Evolutionary conservation across 768 basidiomycete species (phyloP), one percentile per base, ranked within the genome.

Genomic region (Tylopilus sp.): DNA sequence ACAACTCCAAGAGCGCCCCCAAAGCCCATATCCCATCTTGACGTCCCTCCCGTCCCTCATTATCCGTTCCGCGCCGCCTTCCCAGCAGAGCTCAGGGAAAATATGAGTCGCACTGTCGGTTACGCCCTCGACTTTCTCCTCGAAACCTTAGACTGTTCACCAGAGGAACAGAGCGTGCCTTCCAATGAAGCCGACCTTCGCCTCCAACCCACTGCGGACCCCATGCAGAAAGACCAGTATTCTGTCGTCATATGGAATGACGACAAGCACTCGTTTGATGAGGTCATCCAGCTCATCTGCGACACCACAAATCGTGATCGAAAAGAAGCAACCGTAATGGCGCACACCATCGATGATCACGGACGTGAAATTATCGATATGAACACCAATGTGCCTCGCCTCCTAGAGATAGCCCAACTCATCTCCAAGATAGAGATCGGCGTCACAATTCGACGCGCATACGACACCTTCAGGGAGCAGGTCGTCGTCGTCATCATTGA

Each of bases 221-320:
- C 88, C 10, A 82, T 86, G 78, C 78, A 79, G 73, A 85, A 84
- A 55, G 88, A 91, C 57, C 79, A 84, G 48, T 91, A 85, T 59
- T 85, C 87, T 40, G 77, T 98, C 51, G 75, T 95, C 23, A 70
- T 98, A 5, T 98, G 94, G 94, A 94, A 95, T 71, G 95, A 97
- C 68, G 97, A 99, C 69, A 95, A 95, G 60, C 97, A 98, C 69
- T 93, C 91, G 0, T 88, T 86, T 60, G 85, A 87, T 45, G 93
- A 98, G 62, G 85, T 97, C 48, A 86, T 86, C 55, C 79, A 81
- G 53, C 78, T 92, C 38, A 70, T 91, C 6, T 75, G 77, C 51
- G 87, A 87, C 40, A 68, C 70, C 15, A 77, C 75, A 1, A 70
- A 67, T 17, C 76, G 79, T 20, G 69, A 81, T 9, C 69, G 71